Evolutionary conservation across 31 red algal genomes (phyloP), one percentile per base, ranked within the genome.

Genomic region (Endocladia muricata): DNA sequence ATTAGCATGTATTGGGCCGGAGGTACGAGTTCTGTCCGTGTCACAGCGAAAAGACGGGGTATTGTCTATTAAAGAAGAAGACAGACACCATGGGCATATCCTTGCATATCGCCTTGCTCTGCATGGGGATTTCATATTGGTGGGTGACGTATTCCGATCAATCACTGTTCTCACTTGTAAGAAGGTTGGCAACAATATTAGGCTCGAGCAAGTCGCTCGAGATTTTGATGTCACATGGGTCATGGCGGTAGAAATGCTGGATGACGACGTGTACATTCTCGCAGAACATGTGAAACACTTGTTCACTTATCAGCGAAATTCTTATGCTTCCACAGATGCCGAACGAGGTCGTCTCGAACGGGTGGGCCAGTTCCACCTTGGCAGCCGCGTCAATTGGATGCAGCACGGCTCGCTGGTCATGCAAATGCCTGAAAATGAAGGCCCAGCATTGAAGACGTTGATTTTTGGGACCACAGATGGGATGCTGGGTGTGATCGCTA

Each of bases 401-500:
- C 72, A 88, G 30, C 92, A 85, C 32, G 97, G 97, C 9, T 88
- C 81, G 30, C 71, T 99, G 26, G 97, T 96, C 26, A 91, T 91
- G 89, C 88, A 96, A 40, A 59, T 91, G 79, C 36, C 79, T 35
- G 88, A 91, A 36, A 79, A 84, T 61, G 88, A 78, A 6, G 51
- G 72, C 15, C 57, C 81, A 22, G 74, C 83, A n/a, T n/a, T 79
- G 66, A 86, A 84, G 41, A 91, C 86, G 65, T 57, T 94, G 44
- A 84, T 95, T 47, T 95, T 96, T 78, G 97, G 89, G 15, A 94
- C 97, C 3, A 78, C 81, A 4, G 84, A 87, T 78, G 97, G 97
- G 19, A 88, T 87, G 82, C 73, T 99, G 28, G 97, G 97, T 25
- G 82, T 99, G 44, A 79, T 99, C 51, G 97, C 88, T 25, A 70